Base-by-base conservation (phyloP, 2,329 filamentous ascomycete genomes). In the Monosporascus sp. region DNA sequence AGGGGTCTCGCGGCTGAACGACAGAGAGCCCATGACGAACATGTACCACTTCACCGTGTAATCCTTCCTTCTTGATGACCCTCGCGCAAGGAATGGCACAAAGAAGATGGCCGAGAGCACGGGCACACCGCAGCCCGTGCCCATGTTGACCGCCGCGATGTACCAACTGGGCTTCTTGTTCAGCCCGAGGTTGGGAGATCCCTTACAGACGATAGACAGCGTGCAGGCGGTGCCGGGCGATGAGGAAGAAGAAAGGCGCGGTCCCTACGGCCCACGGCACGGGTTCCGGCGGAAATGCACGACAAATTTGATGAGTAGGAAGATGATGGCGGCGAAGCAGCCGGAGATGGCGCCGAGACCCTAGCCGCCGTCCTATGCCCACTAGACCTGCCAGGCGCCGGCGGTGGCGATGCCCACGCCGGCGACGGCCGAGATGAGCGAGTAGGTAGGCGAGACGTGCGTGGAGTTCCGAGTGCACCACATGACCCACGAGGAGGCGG, bases 161-260 rank as follows among this genome's bases (percentile, higher is more conserved):
- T 82, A 91, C 79, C 80, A 85, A 8, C 70, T 69, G 2, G 87
- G 85, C 76, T 86, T 87, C 71, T 86, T 81, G 73, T 73, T 76
- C 28, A 89, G 74, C 22, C 79, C 78, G 31, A 89, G 78, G 55
- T 76, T 84, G 24, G 88, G 87, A 9, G 87, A 89, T 35, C 88
- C 88, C 78, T 91, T 91, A 80, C 89, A 91, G 61, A 91, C 87
- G 62, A 92, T 84, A 44, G 86, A 89, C 5, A 92, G 77, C 0
- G 87, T 88, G 73, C 87, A 89, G 63, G 91, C 73, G 54, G 86
- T 89, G 52, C 78, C 86, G 52, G 88, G n/a, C 86, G 55, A 91
- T 81, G 52, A 91, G 81, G 78, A 91, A 91, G 74, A 86, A 91
- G 72, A 88, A 82, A 9, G 88, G 88, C 2, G 86, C 85, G 50